Base-by-base conservation (phyloP, 805 yeast species). In the Saturnispora serradocipensis region DNA sequence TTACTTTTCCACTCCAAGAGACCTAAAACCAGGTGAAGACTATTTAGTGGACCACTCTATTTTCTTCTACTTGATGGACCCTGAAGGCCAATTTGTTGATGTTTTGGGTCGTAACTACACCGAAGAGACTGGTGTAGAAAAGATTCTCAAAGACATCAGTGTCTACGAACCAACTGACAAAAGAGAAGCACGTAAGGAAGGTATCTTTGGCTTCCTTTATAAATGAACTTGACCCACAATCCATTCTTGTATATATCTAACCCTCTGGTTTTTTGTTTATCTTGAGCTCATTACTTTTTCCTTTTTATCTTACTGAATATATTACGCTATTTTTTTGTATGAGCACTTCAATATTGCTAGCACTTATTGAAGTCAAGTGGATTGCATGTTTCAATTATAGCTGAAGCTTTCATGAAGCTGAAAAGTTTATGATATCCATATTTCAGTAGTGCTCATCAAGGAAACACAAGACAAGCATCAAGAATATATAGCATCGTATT, bases 31-130 rank as follows among this genome's bases (percentile, higher is more conserved):
- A 0, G 98, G 97, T 18, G 96, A 93, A 68, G 97, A 93, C 61
- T 93, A 93, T 65, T 74, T 93, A 55, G 99, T 93, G 32, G 99
- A 93, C 65, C 99, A 93, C 69, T 91, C 98, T 3, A 89, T 93
- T 53, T 93, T 93, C 79, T 91, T 91, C 70, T 93, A 93, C 64
- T 72, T 93, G 61, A 91, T 93, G 97, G 98, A 93, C 66, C 90
- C 96, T n/a, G 97, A 93, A 65, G 99, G 98, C 46, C 81, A 88
- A 63, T 93, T 88, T 63, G 86, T 91, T 46, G 97, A 91, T 66
- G 98, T 93, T 6, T 73, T 91, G 58, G 99, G 99, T 50, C 82
- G 96, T 67, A 91, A 91, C 62, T 87, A 83, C 59, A 87, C 83
- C 52, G 90, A 89, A 25, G 75, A 73, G 20, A 82, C 83, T 55